These are phyloP conservation scores for Solanum corneliomulleri DNA, from an alignment of 257 asterid genomes.

Conservation along the genomic window DNA sequence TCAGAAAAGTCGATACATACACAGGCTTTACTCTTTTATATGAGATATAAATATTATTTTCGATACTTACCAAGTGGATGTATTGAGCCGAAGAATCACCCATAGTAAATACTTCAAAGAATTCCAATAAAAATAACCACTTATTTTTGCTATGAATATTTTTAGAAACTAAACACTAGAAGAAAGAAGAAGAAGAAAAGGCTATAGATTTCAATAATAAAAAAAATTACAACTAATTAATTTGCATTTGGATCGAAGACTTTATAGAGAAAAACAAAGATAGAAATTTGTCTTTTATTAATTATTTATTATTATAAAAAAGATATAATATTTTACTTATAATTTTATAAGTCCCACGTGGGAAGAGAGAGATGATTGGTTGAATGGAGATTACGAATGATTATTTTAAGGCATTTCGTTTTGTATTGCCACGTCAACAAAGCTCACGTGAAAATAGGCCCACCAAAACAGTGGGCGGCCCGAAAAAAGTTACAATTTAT, in stretches of 20 bases:
- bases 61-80: conserved; percentile 49
- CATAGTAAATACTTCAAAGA: conserved; percentile 12
- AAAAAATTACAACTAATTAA: neutral
- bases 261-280: neutral
- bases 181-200: neutral
- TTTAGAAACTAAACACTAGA: neutral
- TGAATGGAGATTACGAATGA: conserved; percentile 50
- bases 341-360: conserved; percentile 52
- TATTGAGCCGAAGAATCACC: conserved; percentile 53
- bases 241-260: neutral
- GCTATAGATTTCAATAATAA: neutral
- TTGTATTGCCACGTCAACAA: neutral
- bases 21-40: fast-evolving
- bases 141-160: neutral
- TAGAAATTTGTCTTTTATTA: neutral
- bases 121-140: neutral
- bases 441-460: neutral
- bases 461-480: neutral
- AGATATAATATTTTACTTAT: too few species aligned
- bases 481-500: neutral
- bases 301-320: too few species aligned
- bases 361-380: conserved; percentile 51
- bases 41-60: fast-evolving
- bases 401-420: neutral
- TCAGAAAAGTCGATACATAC: neutral